Evolutionary conservation across 1,284 basidiomycete species (phyloP), one percentile per base, ranked within the genome.

Genomic region (Fomitiporia mediterranea): DNA sequence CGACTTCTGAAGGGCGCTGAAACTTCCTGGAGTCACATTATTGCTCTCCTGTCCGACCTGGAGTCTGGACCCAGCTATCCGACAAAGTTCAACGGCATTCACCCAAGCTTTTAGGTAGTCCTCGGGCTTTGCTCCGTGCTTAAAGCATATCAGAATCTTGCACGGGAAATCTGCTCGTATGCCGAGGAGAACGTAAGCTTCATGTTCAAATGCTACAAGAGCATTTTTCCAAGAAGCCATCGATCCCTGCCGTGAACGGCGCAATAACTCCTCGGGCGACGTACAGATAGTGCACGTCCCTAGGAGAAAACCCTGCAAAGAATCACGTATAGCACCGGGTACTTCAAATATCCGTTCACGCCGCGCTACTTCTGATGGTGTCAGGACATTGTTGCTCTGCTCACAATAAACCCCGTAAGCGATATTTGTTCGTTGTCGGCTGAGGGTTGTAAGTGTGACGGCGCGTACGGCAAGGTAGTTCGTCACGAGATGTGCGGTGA

Each of bases 391-490:
- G 13, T 34, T 28, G 25, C 44, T 35, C 21, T 23, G 43, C 7
- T 23, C 53, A 56, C 68, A 63, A 62, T 74, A 81, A 6, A 58
- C 57, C 2, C 69, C 64, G 83, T 84, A 86, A 3, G 75, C 72
- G 34, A 84, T 72, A 30, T 68, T 71, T 0, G 78, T 68, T 1
- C 85, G 76, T 66, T 85, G 83, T 25, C 78, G 74, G 60, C 85
- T 87, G 21, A 86, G 71, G 0, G 80, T 72, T 30, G 77, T 77
- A 30, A 86, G 68, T 7, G 72, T 72, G 23, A 87, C 74, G 0
- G 77, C 77, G 8, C 77, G 74, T 6, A 87, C 81, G 6, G 78
- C 83, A 4, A 78, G 58, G 61, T 82, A 84, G 62, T 87, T 86
- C 46, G 80, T 70, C n/a, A 68, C 55, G 3, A 87, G 71, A 62